phyloP scores from a whole-genome alignment of 345 rosid species.

The Trapa incisa region DNA sequence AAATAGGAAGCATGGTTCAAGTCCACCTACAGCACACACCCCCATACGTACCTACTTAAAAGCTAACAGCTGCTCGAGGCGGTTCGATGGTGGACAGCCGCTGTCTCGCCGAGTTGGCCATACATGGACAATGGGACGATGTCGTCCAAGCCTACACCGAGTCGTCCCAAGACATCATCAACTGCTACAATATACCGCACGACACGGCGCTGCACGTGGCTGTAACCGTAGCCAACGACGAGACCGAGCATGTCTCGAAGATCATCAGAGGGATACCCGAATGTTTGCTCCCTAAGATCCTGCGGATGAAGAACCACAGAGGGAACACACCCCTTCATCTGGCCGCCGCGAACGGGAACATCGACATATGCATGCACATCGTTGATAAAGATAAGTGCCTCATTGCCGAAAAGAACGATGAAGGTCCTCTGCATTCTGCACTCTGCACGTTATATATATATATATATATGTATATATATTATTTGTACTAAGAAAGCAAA shows the following conservation, averaged over 20 bases:
- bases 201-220: background rate
- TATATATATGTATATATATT: background rate
- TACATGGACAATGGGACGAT: no score
- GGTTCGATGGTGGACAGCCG: no score
- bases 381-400: background rate
- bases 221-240: background rate
- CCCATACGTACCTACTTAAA: no score
- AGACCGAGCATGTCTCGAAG: background rate
- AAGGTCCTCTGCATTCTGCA: background rate
- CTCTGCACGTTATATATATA: no score
- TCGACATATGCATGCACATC: background rate
- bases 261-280: background rate
- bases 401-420: background rate
- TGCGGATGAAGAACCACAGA: background rate
- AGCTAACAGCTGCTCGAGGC: no score
- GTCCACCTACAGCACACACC: no score
- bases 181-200: background rate
- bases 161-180: background rate
- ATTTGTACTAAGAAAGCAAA: no score
- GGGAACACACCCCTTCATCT: background rate
- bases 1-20: no score
- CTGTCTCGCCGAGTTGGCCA: no score
- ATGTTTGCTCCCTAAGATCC: background rate
- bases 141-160: background rate
- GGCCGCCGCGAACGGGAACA: background rate